A percentile compares a stretch with the other conserved stretches of the same genome.
phyloP scores from a whole-genome alignment of 1,139 yeast species.

The Suhomyces bolitotheri region DNA sequence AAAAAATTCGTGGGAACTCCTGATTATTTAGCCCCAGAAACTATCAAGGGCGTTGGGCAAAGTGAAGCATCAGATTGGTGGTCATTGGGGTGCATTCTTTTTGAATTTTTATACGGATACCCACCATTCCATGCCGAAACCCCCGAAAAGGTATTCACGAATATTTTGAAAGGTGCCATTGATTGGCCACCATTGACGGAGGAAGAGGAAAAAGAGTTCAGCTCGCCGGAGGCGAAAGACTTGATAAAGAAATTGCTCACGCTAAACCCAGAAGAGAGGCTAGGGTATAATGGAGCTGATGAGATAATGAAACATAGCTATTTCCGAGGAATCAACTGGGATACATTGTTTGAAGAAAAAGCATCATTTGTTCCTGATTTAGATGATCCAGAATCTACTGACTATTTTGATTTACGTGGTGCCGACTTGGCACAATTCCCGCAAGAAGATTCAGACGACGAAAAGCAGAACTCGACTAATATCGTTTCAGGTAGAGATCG shows the following conservation, averaged over 20 bases:
- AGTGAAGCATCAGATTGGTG: conserved; percentile 96
- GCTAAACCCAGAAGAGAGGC: conserved; percentile 61
- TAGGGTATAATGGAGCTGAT: conserved; percentile 75
- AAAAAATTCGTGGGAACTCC: conserved; percentile 92
- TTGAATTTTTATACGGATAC: conserved; percentile 88
- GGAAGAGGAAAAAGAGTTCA: conserved; percentile 51
- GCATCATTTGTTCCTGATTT: conserved; percentile 83
- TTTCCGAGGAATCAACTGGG: conserved; percentile 76
- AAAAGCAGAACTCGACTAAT: conserved; percentile 16
- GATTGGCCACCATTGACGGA: conserved; percentile 76
- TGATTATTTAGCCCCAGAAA: conserved; percentile 96
- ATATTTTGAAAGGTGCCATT: conserved; percentile 69
- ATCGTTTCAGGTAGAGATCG: conserved; percentile 7
- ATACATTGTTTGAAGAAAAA: conserved; percentile 64
- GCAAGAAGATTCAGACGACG: conserved; percentile 45
- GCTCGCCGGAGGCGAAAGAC: conserved; percentile 73
- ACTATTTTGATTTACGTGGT: conserved; percentile 89
- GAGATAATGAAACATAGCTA: conserved; percentile 81
- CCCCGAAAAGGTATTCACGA: conserved; percentile 79
- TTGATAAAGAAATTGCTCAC: conserved; percentile 63
- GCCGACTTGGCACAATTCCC: conserved; percentile 70
- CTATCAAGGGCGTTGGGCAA: conserved; percentile 82
- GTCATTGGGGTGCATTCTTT: conserved; percentile 94
- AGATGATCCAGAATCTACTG: conserved; percentile 85
- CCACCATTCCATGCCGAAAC: conserved; percentile 92